These are phyloP conservation scores for Podaxis sp. DNA, from an alignment of 768 basidiomycete species.

Conservation along the genomic window DNA sequence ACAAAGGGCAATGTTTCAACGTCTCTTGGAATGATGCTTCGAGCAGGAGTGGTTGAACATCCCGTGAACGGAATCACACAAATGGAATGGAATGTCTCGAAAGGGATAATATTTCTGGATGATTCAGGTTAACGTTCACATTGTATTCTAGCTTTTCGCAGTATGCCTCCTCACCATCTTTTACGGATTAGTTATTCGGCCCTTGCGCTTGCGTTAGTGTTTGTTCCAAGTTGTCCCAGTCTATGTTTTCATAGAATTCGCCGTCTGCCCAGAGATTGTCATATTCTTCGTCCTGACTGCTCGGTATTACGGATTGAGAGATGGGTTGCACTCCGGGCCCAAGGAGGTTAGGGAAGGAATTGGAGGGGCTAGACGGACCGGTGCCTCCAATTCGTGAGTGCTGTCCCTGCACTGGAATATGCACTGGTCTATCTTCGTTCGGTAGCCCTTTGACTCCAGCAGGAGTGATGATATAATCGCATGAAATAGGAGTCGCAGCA, in stretches of 20 bases:
- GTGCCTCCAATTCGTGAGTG: background rate
- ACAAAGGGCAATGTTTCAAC: background rate
- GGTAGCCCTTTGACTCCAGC: constrained; percentile 47
- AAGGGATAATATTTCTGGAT: background rate
- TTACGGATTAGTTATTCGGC: background rate
- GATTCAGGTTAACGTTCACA: background rate
- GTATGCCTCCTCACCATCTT: background rate
- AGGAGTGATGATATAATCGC: constrained; percentile 75
- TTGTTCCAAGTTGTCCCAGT: constrained; percentile 29
- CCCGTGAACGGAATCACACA: background rate
- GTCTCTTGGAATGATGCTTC: background rate
- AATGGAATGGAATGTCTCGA: background rate
- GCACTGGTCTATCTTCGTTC: constrained; percentile 10
- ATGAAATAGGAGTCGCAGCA: constrained; percentile 49
- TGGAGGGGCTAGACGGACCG: background rate
- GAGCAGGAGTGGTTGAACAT: background rate
- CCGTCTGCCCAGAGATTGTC: constrained; percentile 51
- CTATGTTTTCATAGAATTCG: constrained; percentile 38
- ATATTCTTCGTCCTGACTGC: constrained; percentile 26
- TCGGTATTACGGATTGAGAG: constrained; percentile 7
- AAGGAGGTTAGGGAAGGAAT: background rate
- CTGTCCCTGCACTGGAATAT: background rate
- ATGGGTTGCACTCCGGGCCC: constrained; percentile 8
- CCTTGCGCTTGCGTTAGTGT: constrained; percentile 21
- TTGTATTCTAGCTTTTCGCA: background rate